Percentiles rank a stretch among this genome's conserved stretches.
Conservation (phyloP, 306 rosid species). For the Dryas alaskensis region DNA sequence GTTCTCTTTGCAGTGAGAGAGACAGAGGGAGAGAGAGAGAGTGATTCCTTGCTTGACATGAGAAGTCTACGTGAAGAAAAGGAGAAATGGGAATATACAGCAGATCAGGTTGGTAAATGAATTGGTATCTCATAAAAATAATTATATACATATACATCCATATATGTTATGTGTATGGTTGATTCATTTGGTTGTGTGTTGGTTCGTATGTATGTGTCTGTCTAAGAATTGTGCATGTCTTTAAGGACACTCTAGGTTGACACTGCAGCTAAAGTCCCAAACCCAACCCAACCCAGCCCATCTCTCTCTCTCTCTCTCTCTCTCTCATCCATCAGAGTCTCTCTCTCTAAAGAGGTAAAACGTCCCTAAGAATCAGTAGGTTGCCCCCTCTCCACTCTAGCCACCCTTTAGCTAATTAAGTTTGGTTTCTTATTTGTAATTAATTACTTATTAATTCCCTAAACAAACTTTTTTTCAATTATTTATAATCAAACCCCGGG, state of each 20-base stretch:
- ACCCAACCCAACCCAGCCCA: neutral
- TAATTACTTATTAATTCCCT: neutral
- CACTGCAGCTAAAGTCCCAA: slow-evolving; percentile 57
- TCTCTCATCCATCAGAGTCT: too few relatives aligned
- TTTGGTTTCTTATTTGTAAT: neutral
- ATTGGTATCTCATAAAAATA: too few relatives aligned
- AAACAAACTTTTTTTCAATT: neutral
- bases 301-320: slow-evolving; percentile 16
- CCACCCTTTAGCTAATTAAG: slow-evolving; percentile 16
- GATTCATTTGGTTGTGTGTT: slow-evolving; percentile 23
- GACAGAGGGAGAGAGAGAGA: slow-evolving; percentile 14
- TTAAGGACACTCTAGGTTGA: slow-evolving; percentile 69
- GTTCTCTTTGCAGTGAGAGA: neutral
- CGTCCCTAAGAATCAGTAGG: slow-evolving; percentile 46
- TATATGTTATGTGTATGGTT: too few relatives aligned
- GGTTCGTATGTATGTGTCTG: slow-evolving; percentile 46
- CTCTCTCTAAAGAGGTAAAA: slow-evolving; percentile 59
- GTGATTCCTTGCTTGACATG: slow-evolving; percentile 41
- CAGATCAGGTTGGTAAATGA: slow-evolving; percentile 19
- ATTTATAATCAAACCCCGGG: neutral
- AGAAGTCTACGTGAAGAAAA: slow-evolving; percentile 48
- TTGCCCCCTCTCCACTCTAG: slow-evolving; percentile 81
- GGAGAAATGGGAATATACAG: slow-evolving; percentile 24
- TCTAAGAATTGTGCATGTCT: slow-evolving; percentile 38
- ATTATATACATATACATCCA: too few relatives aligned